Percentiles rank a stretch among this genome's conserved stretches.
Conservation (phyloP, 2,329 filamentous ascomycete species). For the Talaromyces marneffei region DNA sequence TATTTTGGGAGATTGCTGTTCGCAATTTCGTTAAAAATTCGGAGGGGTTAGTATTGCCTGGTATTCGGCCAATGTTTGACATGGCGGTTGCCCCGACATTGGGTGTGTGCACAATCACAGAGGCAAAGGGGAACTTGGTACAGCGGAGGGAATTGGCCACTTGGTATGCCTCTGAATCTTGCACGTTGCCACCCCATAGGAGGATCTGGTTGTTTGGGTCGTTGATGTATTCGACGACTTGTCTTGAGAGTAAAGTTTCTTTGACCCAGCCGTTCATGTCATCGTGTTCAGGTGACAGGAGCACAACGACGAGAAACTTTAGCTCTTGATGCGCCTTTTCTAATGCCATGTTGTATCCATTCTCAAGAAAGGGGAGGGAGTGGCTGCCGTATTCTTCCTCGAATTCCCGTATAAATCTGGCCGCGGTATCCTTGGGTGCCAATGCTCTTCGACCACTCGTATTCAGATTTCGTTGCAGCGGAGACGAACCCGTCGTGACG, state of each 20-base stretch:
- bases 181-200: conserved; percentile 87
- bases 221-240: conserved; percentile 68
- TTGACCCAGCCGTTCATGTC: conserved; percentile 76
- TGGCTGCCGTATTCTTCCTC: conserved; percentile 79
- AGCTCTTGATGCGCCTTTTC: conserved; percentile 85
- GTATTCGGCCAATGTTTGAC: conserved; percentile 77
- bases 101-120: conserved; percentile 79
- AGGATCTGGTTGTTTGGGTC: conserved; percentile 73
- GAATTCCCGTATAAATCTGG: conserved; percentile 84
- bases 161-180: conserved; percentile 91
- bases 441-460: conserved; percentile 68
- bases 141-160: conserved; percentile 80
- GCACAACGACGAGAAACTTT: conserved; percentile 82
- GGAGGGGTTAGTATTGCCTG: conserved; percentile 62
- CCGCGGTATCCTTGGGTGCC: conserved; percentile 79
- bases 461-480: conserved; percentile 46
- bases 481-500: conserved; percentile 41
- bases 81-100: conserved; percentile 78
- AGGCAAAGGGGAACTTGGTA: conserved; percentile 88
- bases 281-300: conserved; percentile 90
- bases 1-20: conserved; percentile 66
- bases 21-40: conserved; percentile 73
- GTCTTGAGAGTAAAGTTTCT: conserved; percentile 71
- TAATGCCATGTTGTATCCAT: conserved; percentile 84
- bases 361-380: conserved; percentile 70